Conservation (phyloP, 257 asterid genomes). For the Cruciata laevipes region DNA sequence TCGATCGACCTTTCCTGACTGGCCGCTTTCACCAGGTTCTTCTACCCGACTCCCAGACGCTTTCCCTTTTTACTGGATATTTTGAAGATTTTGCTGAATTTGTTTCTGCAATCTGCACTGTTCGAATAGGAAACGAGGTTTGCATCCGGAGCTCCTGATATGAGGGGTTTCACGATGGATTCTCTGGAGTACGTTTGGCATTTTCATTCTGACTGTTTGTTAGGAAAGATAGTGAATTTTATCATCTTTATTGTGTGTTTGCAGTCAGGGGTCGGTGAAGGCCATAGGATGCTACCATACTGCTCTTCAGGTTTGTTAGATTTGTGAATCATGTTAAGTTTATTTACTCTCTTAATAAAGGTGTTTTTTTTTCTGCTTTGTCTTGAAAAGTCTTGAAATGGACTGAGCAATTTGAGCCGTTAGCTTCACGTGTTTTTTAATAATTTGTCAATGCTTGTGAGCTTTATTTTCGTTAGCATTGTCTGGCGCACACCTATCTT, state of each 20-base stretch:
- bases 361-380: neutral
- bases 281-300: conserved; percentile 77
- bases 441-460: too few species aligned
- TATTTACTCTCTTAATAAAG: neutral
- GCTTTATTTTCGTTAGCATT: neutral
- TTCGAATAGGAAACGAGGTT: conserved; percentile 37
- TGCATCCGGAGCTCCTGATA: conserved; percentile 37
- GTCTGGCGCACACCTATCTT: neutral
- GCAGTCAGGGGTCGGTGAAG: conserved; percentile 57
- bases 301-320: conserved; percentile 57
- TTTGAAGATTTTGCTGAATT: neutral
- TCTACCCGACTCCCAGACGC: neutral
- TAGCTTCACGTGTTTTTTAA: neutral
- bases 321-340: neutral
- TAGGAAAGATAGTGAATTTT: neutral
- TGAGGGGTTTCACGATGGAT: conserved; percentile 36
- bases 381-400: neutral
- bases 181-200: conserved; percentile 31
- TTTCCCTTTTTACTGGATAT: neutral
- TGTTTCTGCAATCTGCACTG: conserved; percentile 12
- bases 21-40: conserved; percentile 65
- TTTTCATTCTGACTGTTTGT: conserved; percentile 8
- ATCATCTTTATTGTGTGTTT: conserved; percentile 10
- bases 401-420: neutral
- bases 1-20: conserved; percentile 72